Percentiles rank a stretch among this genome's conserved stretches.
Evolutionary conservation across 2,329 filamentous ascomycete genomes (phyloP).

Genomic region (Lasiodiplodia citricola): DNA sequence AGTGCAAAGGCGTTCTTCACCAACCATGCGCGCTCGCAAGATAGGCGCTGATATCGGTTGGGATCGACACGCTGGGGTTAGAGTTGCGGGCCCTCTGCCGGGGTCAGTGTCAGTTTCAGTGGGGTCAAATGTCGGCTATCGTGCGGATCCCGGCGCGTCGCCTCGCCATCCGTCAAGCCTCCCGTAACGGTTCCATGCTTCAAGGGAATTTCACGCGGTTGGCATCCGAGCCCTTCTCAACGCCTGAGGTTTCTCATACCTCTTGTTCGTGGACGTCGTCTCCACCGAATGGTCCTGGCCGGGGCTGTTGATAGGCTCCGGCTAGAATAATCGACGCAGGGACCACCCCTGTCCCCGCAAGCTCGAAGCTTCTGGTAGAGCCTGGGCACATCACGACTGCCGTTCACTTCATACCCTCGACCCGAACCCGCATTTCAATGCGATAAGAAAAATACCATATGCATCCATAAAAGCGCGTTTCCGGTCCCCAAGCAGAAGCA

Average conservation of each 20-base stretch:
- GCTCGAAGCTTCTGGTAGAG: slow-evolving; percentile 26
- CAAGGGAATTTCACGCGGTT: neutral
- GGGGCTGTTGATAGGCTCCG: neutral
- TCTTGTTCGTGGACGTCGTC: neutral
- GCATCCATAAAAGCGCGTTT: slow-evolving; percentile 13
- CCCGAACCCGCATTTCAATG: neutral
- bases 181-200: neutral
- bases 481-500: neutral
- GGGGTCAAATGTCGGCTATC: neutral
- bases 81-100: neutral
- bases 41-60: neutral
- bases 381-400: slow-evolving; percentile 6
- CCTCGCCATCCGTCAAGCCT: neutral
- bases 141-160: neutral
- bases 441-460: neutral
- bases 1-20: neutral
- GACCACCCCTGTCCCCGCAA: slow-evolving; percentile 1
- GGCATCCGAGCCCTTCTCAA: neutral
- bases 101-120: neutral
- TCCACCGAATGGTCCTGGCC: neutral
- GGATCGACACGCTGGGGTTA: neutral
- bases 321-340: neutral
- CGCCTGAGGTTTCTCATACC: neutral
- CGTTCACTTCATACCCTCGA: neutral
- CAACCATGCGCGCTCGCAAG: neutral